Evolutionary conservation across 2,329 filamentous ascomycete species (phyloP), one percentile per base, ranked within the genome.

Genomic region (Cytospora paraplurivora): DNA sequence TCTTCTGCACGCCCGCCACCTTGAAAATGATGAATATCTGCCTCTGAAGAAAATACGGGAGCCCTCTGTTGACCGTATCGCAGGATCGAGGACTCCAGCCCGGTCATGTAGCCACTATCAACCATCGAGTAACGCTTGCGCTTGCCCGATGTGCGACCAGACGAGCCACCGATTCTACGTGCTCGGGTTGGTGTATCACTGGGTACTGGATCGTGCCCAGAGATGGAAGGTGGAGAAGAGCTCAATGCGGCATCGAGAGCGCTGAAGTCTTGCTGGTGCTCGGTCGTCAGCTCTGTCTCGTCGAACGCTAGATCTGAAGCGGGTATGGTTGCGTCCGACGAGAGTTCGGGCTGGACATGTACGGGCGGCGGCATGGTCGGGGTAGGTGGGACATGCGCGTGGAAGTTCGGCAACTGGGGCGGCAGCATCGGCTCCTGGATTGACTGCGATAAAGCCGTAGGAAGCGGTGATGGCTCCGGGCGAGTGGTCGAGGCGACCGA

Each of bases 71-170:
- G 90, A 88, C 64, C 94, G 86, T 74, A 92, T 85, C 62, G 64
- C 49, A 66, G 21, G 15, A 85, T 92, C 0, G 95, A 98, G 3
- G 95, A 98, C 70, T 97, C 93, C 19, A 98, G 83, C 0, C 93
- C 97, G 1, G 95, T 98, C 74, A 96, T 97, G 76, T 98, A 99
- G 49, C 95, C 95, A 73, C 94, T 98, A 76, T 99, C 95, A 56
- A 63, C 58, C 80, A 96, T 89, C 13, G 90, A 89, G 35, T 85
- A 85, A 71, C 90, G 86, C 75, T 92, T 94, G 68, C 90, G 88
- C 77, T 91, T 92, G 68, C 64, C 64, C 35, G 64, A 56, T 54
- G 62, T 59, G 47, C 64, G 62, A 59, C 62, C 62, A 19, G 62
- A 90, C 21, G 88, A 88, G 47, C 82, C 78, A 32, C 56, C 54